A percentile compares a stretch with the other conserved stretches of the same genome.
Conservation (phyloP, 192 early-diverging fungal species). For the Umbelopsis sp. region DNA sequence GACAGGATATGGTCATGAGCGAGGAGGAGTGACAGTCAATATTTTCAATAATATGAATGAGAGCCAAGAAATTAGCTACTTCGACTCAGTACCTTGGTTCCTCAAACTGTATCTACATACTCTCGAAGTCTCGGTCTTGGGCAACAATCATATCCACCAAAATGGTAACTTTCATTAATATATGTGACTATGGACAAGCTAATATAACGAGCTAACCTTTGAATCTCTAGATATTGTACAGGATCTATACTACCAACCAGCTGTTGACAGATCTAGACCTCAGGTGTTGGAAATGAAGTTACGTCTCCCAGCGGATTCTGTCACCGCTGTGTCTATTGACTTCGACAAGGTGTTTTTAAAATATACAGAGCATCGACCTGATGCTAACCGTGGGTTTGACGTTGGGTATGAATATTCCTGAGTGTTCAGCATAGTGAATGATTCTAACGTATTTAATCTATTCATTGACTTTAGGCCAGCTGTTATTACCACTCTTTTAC, state of each 20-base stretch:
- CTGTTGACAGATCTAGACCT: slow-evolving; percentile 81
- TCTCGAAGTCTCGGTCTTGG: slow-evolving; percentile 55
- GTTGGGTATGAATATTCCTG: slow-evolving; percentile 60
- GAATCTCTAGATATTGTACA: slow-evolving; percentile 45
- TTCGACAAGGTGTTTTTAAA: slow-evolving; percentile 94
- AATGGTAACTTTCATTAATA: slow-evolving; percentile 13
- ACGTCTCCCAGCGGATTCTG: slow-evolving; percentile 67
- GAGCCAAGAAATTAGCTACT: slow-evolving; percentile 54
- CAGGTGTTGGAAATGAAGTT: slow-evolving; percentile 75
- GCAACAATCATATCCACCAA: slow-evolving; percentile 12
- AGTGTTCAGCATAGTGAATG: background rate
- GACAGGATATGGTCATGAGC: slow-evolving; percentile 82
- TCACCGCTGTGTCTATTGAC: slow-evolving; percentile 68
- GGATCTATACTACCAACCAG: slow-evolving; percentile 71
- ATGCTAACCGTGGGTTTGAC: slow-evolving; percentile 95
- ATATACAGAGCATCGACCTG: slow-evolving; percentile 95
- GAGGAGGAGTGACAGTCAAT: slow-evolving; percentile 76
- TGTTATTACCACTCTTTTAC: slow-evolving; percentile 45
- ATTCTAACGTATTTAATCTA: slow-evolving; percentile 3
- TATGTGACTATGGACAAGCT: background rate
- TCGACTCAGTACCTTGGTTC: slow-evolving; percentile 91
- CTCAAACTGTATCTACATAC: slow-evolving; percentile 91
- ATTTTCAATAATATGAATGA: slow-evolving; percentile 65
- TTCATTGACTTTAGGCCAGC: slow-evolving; percentile 46
- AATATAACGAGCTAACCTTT: background rate